Percentiles rank a stretch among this genome's conserved stretches.
These are phyloP conservation scores for Puccinia horiana DNA, from an alignment of 1,284 basidiomycete species.

Conservation along the genomic window DNA sequence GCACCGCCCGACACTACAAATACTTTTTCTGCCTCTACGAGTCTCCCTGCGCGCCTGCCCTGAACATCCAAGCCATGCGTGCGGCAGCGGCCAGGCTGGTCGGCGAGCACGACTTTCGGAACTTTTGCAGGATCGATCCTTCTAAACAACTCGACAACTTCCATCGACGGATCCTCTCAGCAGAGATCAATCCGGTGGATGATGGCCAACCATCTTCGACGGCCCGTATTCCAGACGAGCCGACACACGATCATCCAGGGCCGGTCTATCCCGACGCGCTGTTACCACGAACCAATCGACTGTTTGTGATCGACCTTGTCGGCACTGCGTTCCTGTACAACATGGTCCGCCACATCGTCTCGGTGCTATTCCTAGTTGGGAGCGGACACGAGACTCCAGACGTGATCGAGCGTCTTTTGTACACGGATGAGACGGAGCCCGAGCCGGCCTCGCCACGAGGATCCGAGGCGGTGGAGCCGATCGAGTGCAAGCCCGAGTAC, in stretches of 20 bases:
- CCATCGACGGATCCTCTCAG: constrained; percentile 67
- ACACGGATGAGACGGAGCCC: constrained; percentile 62
- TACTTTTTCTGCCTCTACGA: constrained; percentile 75
- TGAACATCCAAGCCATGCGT: constrained; percentile 76
- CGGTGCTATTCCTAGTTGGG: constrained; percentile 85
- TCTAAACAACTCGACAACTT: constrained; percentile 87
- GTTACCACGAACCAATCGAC: background rate
- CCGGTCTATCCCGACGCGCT: background rate
- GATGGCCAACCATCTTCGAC: constrained; percentile 12
- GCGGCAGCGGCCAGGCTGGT: constrained; percentile 72
- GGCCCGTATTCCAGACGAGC: background rate
- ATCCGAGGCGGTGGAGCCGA: constrained; percentile 54
- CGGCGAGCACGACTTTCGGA: constrained; percentile 93
- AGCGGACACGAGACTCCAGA: constrained; percentile 73
- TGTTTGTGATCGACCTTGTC: constrained; percentile 70
- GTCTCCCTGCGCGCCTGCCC: constrained; percentile 57
- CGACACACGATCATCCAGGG: background rate
- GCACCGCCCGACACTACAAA: constrained; percentile 88
- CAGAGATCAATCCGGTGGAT: constrained; percentile 64
- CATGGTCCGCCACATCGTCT: constrained; percentile 95
- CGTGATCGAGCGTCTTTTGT: constrained; percentile 74
- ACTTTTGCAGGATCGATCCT: constrained; percentile 92
- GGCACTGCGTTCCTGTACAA: constrained; percentile 93
- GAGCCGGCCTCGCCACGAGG: constrained; percentile 37
- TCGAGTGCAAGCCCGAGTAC: constrained; percentile 80